Base-by-base conservation (phyloP, 1,284 basidiomycete species). In the Prillingera fragicola region DNA sequence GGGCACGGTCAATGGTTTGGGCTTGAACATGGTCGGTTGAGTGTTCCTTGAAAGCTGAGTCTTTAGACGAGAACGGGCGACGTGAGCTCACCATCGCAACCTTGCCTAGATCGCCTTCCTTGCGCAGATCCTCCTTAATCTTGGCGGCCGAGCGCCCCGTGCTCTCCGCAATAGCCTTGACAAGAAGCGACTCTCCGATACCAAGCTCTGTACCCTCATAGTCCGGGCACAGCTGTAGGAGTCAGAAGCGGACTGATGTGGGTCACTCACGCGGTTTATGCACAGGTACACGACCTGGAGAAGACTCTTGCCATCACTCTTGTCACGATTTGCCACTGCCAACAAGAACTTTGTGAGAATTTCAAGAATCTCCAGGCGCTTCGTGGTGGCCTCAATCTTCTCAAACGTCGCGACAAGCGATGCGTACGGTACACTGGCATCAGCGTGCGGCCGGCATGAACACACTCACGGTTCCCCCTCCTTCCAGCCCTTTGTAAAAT, bases 191-290 rank as follows among this genome's bases (percentile, higher is more conserved):
- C 69, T 99, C 95, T 23, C 95, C 95, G 48, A 98, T 94, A 24
- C 95, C 95, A 0, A 99, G 79, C 67, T 99, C 95, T 34, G 96
- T 78, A 4, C 95, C 94, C 55, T 90, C 77, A 69, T 98, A 98
- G 70, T 98, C 95, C 9, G 95, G 94, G 59, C 89, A 85, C 35
- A 98, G 71, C 85, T 95, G 38, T 17, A 4, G 17, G 24, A 3
- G 42, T 41, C 13, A 46, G 33, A 14, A 9, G n/a, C 5, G 13
- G 0, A 3, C 7, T 14, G n/a, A n/a, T n/a, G n/a, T n/a, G n/a
- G n/a, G n/a, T 31, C 2, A 72, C 81, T 38, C 65, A 94, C 90
- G 50, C 92, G 76, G 65, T 99, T 99, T 69, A 98, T 96, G 65
- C 94, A 98, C 3, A 99, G 79, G 63, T 99, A 99, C 3, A 98